Evolutionary conservation across 305 asterid species (phyloP).

Genomic region (Solanum aculeatissimum): DNA sequence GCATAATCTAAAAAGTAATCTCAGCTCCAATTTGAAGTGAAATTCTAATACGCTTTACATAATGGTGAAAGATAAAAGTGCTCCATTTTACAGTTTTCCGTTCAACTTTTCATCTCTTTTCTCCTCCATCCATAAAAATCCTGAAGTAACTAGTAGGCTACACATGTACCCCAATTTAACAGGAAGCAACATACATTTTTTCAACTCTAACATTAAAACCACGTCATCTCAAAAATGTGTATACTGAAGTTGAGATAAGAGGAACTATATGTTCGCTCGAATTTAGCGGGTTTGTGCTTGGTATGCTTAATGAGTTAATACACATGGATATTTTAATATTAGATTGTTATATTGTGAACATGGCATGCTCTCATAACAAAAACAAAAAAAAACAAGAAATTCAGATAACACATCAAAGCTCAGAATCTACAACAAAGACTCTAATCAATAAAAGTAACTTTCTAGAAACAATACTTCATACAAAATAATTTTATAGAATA

Average conservation of each 20-base stretch:
- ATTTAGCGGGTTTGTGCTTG: background rate
- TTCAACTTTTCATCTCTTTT: background rate
- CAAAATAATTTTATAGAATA: background rate
- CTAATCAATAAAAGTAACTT: background rate
- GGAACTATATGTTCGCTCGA: background rate
- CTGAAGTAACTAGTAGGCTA: background rate
- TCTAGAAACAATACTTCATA: background rate
- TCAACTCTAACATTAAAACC: background rate
- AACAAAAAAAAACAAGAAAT: background rate
- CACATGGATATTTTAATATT: background rate
- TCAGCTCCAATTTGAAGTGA: background rate
- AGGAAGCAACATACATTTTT: background rate
- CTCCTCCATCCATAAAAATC: background rate
- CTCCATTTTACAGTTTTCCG: background rate
- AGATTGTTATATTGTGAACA: background rate
- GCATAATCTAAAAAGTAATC: background rate
- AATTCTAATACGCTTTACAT: background rate
- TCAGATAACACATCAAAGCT: background rate
- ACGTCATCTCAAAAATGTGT: background rate
- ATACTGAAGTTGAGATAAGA: background rate
- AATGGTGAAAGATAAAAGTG: background rate
- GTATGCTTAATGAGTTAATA: background rate
- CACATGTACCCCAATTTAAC: background rate
- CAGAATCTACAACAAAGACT: background rate
- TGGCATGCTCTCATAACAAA: background rate